Conservation (phyloP, 2,329 filamentous ascomycete genomes). For the Rosellinia necatrix region DNA sequence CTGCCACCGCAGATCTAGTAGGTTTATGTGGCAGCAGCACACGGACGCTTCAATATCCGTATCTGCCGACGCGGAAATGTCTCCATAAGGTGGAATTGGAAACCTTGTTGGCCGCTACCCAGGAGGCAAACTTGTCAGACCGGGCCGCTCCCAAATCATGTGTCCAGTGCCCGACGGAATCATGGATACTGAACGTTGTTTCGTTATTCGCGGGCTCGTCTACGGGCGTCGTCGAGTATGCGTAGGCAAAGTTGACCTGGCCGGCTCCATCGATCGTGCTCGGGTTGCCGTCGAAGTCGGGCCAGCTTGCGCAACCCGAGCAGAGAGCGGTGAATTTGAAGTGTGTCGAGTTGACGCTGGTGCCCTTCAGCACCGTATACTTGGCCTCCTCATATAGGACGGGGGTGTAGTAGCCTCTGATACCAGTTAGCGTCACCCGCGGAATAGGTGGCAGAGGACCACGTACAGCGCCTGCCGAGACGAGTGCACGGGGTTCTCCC, state of each 20-base stretch:
- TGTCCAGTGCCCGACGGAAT: slow-evolving; percentile 48
- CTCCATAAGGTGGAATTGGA: background rate
- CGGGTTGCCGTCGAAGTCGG: slow-evolving; percentile 46
- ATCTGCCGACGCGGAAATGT: background rate
- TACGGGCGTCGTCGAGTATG: slow-evolving; percentile 45
- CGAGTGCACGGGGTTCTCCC: slow-evolving; percentile 43
- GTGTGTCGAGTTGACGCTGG: slow-evolving; percentile 42
- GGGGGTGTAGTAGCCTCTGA: slow-evolving; percentile 44
- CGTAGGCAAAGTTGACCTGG: slow-evolving; percentile 48
- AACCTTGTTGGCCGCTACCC: slow-evolving; percentile 37
- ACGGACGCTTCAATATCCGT: slow-evolving; percentile 5
- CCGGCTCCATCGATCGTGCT: slow-evolving; percentile 45
- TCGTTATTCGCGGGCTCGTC: slow-evolving; percentile 44
- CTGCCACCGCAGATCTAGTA: too few species aligned
- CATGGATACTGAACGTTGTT: slow-evolving; percentile 49
- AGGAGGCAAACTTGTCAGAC: slow-evolving; percentile 42
- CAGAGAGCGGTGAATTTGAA: slow-evolving; percentile 44
- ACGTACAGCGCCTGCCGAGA: slow-evolving; percentile 48
- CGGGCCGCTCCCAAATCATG: slow-evolving; percentile 44
- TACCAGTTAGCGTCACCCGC: background rate
- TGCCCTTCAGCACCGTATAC: slow-evolving; percentile 44
- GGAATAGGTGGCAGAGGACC: slow-evolving; percentile 2
- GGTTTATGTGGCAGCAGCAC: too few species aligned
- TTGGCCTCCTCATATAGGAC: slow-evolving; percentile 39
- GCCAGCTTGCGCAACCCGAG: slow-evolving; percentile 49